A percentile compares a stretch with the other conserved stretches of the same genome.
These are phyloP conservation scores for Amaranthus palmeri DNA, from an alignment of 148 eudicot species.

Conservation along the genomic window DNA sequence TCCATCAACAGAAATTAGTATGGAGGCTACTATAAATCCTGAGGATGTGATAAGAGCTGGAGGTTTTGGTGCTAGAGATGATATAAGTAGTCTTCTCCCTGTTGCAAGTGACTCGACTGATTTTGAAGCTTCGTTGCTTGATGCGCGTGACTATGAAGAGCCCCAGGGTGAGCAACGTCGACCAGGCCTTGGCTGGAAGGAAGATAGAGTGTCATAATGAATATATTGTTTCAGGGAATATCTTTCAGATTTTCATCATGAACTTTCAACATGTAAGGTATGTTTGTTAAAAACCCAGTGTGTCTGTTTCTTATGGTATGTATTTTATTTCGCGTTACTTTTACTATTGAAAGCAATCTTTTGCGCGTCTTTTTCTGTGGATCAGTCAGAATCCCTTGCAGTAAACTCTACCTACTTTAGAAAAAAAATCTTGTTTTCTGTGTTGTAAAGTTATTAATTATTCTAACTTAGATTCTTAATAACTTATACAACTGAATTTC, in stretches of 20 bases:
- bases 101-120: conserved; percentile 78
- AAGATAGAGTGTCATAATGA: conserved; percentile 35
- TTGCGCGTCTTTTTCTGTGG: conserved; percentile 11
- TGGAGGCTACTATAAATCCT: conserved; percentile 69
- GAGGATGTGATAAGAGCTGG: conserved; percentile 77
- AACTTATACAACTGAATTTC: neutral
- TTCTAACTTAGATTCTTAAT: conserved; percentile 10
- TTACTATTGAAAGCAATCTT: conserved; percentile 7
- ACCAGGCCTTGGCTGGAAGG: conserved; percentile 79
- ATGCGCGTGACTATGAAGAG: conserved; percentile 75
- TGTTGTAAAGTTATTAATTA: neutral
- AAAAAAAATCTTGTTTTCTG: neutral
- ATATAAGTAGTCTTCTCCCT: conserved; percentile 62
- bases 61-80: conserved; percentile 89
- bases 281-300: conserved; percentile 11
- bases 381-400: conserved; percentile 13
- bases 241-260: conserved; percentile 13
- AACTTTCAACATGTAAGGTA: conserved; percentile 27
- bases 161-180: conserved; percentile 40
- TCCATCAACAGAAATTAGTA: conserved; percentile 46
- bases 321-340: conserved; percentile 10
- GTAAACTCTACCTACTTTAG: neutral
- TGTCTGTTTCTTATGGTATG: neutral
- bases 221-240: neutral
- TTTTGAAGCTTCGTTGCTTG: conserved; percentile 76